A percentile compares a stretch with the other conserved stretches of the same genome.
Conservation (phyloP, 768 basidiomycete genomes). For the Rhodotorula taiwanensis region DNA sequence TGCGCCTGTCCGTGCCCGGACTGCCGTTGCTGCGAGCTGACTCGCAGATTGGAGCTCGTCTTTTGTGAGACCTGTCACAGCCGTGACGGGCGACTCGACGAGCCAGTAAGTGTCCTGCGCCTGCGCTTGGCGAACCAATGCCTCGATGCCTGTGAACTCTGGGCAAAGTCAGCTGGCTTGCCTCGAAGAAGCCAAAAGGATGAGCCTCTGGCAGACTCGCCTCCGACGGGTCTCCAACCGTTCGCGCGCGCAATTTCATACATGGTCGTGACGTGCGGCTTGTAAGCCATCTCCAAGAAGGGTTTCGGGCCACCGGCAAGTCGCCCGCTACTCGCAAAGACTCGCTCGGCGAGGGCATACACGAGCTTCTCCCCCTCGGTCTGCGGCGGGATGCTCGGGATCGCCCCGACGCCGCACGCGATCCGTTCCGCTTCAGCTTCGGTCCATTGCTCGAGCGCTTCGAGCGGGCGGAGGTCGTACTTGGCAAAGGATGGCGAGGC, state of each 20-base stretch:
- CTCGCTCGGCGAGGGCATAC: slow-evolving; percentile 15
- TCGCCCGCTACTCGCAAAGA: slow-evolving; percentile 8
- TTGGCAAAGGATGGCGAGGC: slow-evolving; percentile 9
- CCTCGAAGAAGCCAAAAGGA: not conserved
- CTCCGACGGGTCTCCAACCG: slow-evolving; percentile 19
- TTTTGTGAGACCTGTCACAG: not conserved
- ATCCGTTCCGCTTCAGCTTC: not conserved
- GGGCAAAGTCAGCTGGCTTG: too few species aligned
- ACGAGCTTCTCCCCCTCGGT: slow-evolving; percentile 32
- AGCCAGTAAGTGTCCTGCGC: slow-evolving; percentile 35
- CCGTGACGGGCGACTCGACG: not conserved
- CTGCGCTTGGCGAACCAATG: slow-evolving; percentile 38
- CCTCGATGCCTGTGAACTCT: slow-evolving; percentile 32
- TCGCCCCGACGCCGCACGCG: slow-evolving; percentile 23
- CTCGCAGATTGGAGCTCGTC: not conserved
- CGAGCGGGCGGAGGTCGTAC: slow-evolving; percentile 23
- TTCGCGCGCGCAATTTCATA: slow-evolving; percentile 21
- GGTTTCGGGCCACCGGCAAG: slow-evolving; percentile 3
- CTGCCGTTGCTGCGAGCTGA: not conserved
- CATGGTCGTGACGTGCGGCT: slow-evolving; percentile 33
- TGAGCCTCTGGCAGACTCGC: slow-evolving; percentile 12
- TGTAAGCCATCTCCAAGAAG: slow-evolving; percentile 27
- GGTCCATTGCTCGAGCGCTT: slow-evolving; percentile 14
- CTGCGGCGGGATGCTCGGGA: slow-evolving; percentile 24
- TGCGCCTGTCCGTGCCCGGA: not conserved